Percentiles rank a stretch among this genome's conserved stretches.
phyloP scores from a whole-genome alignment of 495 filamentous ascomycete genomes.

The Penicillium malachiteum region DNA sequence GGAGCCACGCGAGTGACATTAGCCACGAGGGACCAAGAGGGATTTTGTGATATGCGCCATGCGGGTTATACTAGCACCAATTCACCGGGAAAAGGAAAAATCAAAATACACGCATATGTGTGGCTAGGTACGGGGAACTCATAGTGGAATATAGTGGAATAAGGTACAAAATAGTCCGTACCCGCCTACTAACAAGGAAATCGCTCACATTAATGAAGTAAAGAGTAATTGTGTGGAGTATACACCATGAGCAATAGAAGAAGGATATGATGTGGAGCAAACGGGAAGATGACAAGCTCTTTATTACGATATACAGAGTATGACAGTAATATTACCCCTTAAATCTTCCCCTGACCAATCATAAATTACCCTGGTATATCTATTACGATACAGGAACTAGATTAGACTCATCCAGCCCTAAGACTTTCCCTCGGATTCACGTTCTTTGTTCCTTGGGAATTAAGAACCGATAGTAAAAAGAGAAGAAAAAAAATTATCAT shows the following conservation, averaged over 20 bases:
- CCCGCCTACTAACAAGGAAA: too few relatives aligned
- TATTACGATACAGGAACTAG: slow-evolving; percentile 8
- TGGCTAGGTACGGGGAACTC: background rate
- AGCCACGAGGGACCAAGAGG: slow-evolving; percentile 2
- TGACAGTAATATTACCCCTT: slow-evolving; percentile 13
- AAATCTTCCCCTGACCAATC: slow-evolving; percentile 10
- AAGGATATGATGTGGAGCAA: background rate
- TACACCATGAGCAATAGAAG: too few relatives aligned
- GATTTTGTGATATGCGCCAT: background rate
- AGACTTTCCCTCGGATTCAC: slow-evolving; percentile 1
- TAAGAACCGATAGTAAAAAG: background rate
- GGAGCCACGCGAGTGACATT: slow-evolving; percentile 17
- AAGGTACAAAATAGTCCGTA: background rate
- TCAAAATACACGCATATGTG: background rate
- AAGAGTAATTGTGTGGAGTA: too few relatives aligned
- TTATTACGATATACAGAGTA: slow-evolving; percentile 9
- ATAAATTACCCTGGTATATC: background rate
- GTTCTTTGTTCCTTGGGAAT: slow-evolving; percentile 4
- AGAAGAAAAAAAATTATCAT: slow-evolving; percentile 6
- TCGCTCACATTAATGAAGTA: too few relatives aligned
- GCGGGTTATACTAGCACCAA: too few relatives aligned
- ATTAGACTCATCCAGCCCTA: slow-evolving; percentile 15
- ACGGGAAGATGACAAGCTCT: background rate
- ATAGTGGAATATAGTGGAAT: background rate
- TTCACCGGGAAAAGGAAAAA: background rate